phyloP scores from a whole-genome alignment of 805 yeast genomes.

The Sugiyamaella qingdaonensis region DNA sequence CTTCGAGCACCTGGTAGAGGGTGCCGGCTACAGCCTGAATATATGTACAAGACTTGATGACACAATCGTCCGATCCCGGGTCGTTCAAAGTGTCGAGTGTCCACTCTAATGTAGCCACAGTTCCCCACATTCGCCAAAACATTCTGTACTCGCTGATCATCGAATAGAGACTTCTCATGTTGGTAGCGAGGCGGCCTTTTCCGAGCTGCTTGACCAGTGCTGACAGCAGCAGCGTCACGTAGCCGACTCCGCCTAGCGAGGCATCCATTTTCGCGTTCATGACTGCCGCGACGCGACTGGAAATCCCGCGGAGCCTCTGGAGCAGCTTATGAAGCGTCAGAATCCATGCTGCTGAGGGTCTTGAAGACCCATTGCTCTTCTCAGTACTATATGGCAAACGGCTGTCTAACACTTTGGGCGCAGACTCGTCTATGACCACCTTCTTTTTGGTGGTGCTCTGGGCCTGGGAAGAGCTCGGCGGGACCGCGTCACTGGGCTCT shows the following conservation, averaged over 20 bases:
- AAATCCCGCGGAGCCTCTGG: not conserved
- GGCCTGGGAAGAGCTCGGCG: too few relatives aligned
- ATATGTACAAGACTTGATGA: conserved; percentile 30
- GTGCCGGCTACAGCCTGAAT: conserved; percentile 35
- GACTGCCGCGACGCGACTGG: not conserved
- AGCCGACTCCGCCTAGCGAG: conserved; percentile 16
- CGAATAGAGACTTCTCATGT: conserved; percentile 21
- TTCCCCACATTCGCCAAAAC: conserved; percentile 36
- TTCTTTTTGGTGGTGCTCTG: not conserved
- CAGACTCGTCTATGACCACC: not conserved
- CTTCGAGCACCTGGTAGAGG: conserved; percentile 39
- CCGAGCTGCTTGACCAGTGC: conserved; percentile 3
- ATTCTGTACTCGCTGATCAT: conserved; percentile 35
- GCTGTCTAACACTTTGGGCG: too few relatives aligned
- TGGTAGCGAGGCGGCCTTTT: conserved; percentile 3
- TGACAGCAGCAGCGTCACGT: conserved; percentile 13
- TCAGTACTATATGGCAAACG: not conserved
- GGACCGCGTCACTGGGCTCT: too few relatives aligned
- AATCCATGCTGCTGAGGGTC: not conserved
- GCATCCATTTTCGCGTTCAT: conserved; percentile 9
- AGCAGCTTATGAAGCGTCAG: conserved; percentile 1
- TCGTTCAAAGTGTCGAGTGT: conserved; percentile 30
- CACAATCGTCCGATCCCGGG: conserved; percentile 28
- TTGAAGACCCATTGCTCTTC: not conserved
- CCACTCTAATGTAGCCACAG: conserved; percentile 36